phyloP scores from a whole-genome alignment of 2,329 filamentous ascomycete genomes.

The Microcera coccophila region DNA sequence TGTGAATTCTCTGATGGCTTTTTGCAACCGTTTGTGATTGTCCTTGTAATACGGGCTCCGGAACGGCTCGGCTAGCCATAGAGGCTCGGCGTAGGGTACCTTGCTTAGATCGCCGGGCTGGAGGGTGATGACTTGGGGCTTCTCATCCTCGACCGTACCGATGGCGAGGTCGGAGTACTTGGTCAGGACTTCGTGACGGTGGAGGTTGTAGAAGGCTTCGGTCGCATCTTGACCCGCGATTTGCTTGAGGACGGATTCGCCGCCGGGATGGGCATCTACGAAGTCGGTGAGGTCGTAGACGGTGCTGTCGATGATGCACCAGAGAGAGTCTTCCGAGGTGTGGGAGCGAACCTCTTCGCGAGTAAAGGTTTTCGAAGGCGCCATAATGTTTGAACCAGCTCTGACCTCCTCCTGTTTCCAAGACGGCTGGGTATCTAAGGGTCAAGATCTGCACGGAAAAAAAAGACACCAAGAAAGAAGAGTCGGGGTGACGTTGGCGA shows the following conservation, averaged over 20 bases:
- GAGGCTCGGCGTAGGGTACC: conserved; percentile 80
- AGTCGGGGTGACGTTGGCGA: not conserved
- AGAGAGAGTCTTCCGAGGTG: conserved; percentile 70
- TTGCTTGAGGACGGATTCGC: conserved; percentile 73
- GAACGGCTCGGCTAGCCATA: conserved; percentile 76
- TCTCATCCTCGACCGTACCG: conserved; percentile 71
- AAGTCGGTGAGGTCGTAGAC: conserved; percentile 88
- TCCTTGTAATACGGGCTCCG: conserved; percentile 78
- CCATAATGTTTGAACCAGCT: conserved; percentile 23
- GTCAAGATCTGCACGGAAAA: not conserved
- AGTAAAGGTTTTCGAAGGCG: conserved; percentile 48
- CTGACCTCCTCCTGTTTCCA: not conserved
- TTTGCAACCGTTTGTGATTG: conserved; percentile 64
- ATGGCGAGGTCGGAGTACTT: conserved; percentile 74
- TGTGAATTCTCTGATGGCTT: conserved; percentile 67
- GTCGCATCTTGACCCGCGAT: conserved; percentile 81
- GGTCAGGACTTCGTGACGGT: conserved; percentile 81
- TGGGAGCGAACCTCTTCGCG: conserved; percentile 69
- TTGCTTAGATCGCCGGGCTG: conserved; percentile 67
- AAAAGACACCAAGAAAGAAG: not conserved
- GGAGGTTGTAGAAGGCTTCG: conserved; percentile 83
- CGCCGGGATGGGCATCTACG: conserved; percentile 78
- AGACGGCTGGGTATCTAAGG: not conserved
- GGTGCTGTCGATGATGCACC: conserved; percentile 81
- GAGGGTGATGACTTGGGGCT: conserved; percentile 66